A percentile compares a stretch with the other conserved stretches of the same genome.
phyloP scores from a whole-genome alignment of 371 early-diverging fungal genomes.

The Rhizopus delemar region DNA sequence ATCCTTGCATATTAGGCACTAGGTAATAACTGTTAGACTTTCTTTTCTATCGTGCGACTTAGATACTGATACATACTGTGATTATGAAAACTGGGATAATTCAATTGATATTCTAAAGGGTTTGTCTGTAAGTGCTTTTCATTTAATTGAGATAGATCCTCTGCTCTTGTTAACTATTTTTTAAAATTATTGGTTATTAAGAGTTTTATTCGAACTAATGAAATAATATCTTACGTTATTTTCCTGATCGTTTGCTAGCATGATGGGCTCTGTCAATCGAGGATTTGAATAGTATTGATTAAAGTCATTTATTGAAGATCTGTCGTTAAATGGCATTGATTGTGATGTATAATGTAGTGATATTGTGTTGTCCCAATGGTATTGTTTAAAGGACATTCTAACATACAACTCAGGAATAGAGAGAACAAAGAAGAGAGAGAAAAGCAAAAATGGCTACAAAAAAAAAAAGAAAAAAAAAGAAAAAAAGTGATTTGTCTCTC shows the following conservation, averaged over 20 bases:
- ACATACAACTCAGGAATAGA: conserved; percentile 14
- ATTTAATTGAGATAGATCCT: conserved; percentile 29
- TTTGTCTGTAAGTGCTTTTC: conserved; percentile 31
- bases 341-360: conserved; percentile 3
- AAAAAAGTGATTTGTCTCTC: background rate
- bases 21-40: background rate
- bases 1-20: background rate
- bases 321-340: conserved; percentile 1
- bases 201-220: background rate
- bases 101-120: conserved; percentile 28
- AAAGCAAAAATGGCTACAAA: background rate
- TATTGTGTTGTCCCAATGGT: conserved; percentile 1
- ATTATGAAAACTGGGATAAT: background rate
- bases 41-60: background rate
- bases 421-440: background rate
- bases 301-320: conserved; percentile 18
- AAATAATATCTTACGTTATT: conserved; percentile 20
- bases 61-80: conserved; percentile 9
- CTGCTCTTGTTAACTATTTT: conserved; percentile 28
- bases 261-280: conserved; percentile 23
- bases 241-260: conserved; percentile 26
- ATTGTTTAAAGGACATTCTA: conserved; percentile 3
- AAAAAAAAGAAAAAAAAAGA: background rate
- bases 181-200: background rate
- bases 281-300: conserved; percentile 20